Percentiles rank a stretch among this genome's conserved stretches.
Conservation (phyloP, 169 alveolate genomes). For the Plasmodium fragile region DNA sequence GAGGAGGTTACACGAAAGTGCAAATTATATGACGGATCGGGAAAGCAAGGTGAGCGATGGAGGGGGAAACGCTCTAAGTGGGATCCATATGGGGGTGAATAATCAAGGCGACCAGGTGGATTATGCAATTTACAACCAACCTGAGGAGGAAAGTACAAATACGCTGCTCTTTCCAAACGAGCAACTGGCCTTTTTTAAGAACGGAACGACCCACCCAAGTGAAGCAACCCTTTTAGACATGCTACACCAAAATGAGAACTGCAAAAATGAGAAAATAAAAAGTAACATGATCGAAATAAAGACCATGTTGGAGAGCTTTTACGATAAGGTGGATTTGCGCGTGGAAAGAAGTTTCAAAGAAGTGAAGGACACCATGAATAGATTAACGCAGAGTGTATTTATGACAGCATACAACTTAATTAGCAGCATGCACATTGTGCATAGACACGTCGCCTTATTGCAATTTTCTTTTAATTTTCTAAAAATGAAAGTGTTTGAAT, state of each 20-base stretch:
- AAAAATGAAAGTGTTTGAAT: conserved; percentile 28
- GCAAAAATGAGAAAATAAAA: conserved; percentile 37
- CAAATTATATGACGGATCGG: background rate
- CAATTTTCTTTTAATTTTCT: conserved; percentile 60
- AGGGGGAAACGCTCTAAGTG: background rate
- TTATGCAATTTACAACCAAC: background rate
- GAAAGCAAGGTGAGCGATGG: background rate
- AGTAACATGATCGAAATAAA: background rate
- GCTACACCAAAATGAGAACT: background rate
- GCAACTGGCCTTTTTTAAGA: background rate
- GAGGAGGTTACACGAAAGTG: conserved; percentile 40
- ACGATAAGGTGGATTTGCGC: conserved; percentile 52
- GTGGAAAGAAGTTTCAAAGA: conserved; percentile 44
- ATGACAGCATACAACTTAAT: conserved; percentile 42
- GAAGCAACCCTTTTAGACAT: conserved; percentile 14
- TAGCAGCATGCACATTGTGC: background rate
- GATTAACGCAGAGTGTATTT: conserved; percentile 36
- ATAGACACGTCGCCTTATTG: conserved; percentile 47
- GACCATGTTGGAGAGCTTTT: conserved; percentile 49
- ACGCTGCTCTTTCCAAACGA: background rate
- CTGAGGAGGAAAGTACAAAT: background rate
- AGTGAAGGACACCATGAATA: conserved; percentile 55
- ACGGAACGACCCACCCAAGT: background rate
- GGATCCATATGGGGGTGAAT: background rate
- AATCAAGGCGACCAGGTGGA: background rate